A percentile compares a stretch with the other conserved stretches of the same genome.
phyloP scores from a whole-genome alignment of 106 monocot species.

The Narthecium ossifragum region DNA sequence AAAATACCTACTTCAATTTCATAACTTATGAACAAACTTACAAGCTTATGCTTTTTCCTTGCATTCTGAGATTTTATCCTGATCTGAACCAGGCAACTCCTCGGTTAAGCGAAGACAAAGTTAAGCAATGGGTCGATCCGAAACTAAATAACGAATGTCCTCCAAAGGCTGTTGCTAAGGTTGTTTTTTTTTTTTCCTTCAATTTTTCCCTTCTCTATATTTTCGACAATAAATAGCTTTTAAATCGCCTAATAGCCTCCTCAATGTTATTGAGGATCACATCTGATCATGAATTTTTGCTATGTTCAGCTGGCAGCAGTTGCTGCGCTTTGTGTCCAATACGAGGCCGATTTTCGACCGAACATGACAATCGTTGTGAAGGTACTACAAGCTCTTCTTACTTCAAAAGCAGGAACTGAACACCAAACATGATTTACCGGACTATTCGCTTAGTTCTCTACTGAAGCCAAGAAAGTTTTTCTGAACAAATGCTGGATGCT shows the following conservation, averaged over 20 bases:
- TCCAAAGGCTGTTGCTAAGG: slow-evolving; percentile 81
- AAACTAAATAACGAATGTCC: slow-evolving; percentile 65
- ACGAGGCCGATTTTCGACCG: slow-evolving; percentile 48
- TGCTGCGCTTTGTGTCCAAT: slow-evolving; percentile 44
- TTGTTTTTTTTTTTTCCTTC: no score
- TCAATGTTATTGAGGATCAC: slow-evolving; percentile 62
- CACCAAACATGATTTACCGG: slow-evolving; percentile 3
- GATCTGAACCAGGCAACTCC: slow-evolving; percentile 58
- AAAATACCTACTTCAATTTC: neutral
- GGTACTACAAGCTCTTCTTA: slow-evolving; percentile 42
- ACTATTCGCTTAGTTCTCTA: no score
- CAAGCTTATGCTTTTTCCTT: neutral
- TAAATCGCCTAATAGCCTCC: no score
- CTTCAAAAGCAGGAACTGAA: slow-evolving; percentile 14
- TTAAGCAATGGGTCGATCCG: slow-evolving; percentile 68
- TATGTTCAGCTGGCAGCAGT: slow-evolving; percentile 40
- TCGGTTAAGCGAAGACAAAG: slow-evolving; percentile 62
- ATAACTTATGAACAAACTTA: no score
- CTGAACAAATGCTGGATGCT: no score
- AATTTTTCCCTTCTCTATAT: no score
- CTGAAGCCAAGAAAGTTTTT: no score
- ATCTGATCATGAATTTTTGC: neutral
- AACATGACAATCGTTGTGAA: slow-evolving; percentile 54
- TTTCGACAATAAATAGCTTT: no score
- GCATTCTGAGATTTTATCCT: neutral